A percentile compares a stretch with the other conserved stretches of the same genome.
Evolutionary conservation across 768 basidiomycete species (phyloP).

Genomic region (Pulveroboletus sp.): DNA sequence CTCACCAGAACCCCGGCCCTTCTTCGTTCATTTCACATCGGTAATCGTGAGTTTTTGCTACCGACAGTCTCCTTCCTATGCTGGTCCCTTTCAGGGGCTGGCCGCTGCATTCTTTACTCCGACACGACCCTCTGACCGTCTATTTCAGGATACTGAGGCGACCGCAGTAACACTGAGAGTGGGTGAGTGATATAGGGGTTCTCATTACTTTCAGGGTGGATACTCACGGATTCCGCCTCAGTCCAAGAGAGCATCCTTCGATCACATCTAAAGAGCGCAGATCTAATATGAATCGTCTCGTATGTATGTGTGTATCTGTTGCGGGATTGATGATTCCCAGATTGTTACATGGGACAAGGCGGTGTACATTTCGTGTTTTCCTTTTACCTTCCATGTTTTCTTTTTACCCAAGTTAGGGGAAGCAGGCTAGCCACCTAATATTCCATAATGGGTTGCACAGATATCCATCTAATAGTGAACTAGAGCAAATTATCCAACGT

Average conservation of each 20-base stretch:
- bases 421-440: too few species aligned
- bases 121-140: constrained; percentile 7
- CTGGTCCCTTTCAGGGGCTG: not conserved
- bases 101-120: not conserved
- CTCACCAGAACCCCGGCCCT: constrained; percentile 62
- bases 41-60: constrained; percentile 56
- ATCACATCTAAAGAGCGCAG: constrained; percentile 63
- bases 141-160: constrained; percentile 62
- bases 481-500: not conserved
- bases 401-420: too few species aligned
- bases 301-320: constrained; percentile 1
- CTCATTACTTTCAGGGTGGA: not conserved
- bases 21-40: constrained; percentile 72
- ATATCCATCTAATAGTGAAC: constrained; percentile 6
- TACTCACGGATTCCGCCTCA: constrained; percentile 19
- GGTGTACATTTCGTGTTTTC: not conserved
- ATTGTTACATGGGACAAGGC: not conserved
- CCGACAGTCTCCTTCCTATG: constrained; percentile 3
- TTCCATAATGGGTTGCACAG: too few species aligned
- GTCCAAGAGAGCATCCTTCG: constrained; percentile 74
- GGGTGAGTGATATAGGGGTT: constrained; percentile 39
- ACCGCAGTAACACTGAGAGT: constrained; percentile 68
- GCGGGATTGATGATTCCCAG: not conserved
- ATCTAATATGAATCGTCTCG: constrained; percentile 49
- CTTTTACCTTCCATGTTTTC: too few species aligned